phyloP scores from a whole-genome alignment of 1,139 yeast species.

The Magnusiomyces suaveolens region DNA sequence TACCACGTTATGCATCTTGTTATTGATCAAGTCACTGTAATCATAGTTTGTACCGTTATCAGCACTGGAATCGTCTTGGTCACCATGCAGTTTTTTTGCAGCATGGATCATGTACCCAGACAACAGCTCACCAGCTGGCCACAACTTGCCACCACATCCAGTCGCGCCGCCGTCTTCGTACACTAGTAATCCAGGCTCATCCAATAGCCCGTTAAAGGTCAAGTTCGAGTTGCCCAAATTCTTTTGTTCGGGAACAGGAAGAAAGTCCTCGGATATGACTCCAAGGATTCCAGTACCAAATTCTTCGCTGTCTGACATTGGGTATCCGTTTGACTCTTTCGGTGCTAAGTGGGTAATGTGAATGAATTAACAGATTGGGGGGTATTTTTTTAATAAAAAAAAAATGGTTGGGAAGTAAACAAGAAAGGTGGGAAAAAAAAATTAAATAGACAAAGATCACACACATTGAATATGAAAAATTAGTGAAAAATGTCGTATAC shows the following conservation, averaged over 20 bases:
- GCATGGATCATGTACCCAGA: conserved; percentile 36
- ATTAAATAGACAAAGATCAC: too few species aligned
- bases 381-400: too few species aligned
- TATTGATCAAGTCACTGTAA: too few species aligned
- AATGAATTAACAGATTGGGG: too few species aligned
- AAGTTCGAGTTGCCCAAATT: conserved; percentile 37
- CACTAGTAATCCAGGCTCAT: conserved; percentile 34
- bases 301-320: not conserved
- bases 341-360: not conserved
- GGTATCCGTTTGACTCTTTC: not conserved
- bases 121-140: conserved; percentile 50
- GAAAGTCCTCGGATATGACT: conserved; percentile 22
- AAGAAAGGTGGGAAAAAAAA: too few species aligned
- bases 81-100: not conserved
- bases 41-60: conserved; percentile 22
- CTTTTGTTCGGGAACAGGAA: conserved; percentile 31
- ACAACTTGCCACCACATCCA: conserved; percentile 52
- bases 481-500: too few species aligned
- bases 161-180: conserved; percentile 47
- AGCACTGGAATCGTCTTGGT: not conserved
- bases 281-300: not conserved
- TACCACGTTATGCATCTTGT: conserved; percentile 30
- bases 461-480: too few species aligned
- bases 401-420: too few species aligned
- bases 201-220: conserved; percentile 37